Evolutionary conservation across 768 basidiomycete species (phyloP), one percentile per base, ranked within the genome.

Genomic region (Auricularia auricula-judae): DNA sequence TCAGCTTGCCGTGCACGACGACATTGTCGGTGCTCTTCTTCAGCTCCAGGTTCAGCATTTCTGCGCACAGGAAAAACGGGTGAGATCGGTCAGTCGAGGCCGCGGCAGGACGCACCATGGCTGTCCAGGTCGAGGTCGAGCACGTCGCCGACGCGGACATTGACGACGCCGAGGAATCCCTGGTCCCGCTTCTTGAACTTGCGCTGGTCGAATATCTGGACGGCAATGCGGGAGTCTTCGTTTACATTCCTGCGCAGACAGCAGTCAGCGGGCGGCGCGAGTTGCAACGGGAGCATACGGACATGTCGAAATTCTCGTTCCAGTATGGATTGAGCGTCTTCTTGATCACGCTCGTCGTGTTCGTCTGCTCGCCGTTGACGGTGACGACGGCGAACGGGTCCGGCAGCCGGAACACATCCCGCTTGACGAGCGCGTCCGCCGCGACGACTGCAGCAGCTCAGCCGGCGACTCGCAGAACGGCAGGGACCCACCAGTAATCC

Each of bases 1-100:
- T 95, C 68, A 99, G 84, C 77, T 98, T 98, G 59, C 97, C 97
- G 71, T 98, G 94, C 3, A 99, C 97, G 60, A 94, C 91, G 34
- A 97, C 85, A 73, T 97, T 95, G 76, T 99, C 97, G 70, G 96
- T 97, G n/a, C 95, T 98, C 76, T 96, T 96, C 80, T 98, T 97
- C 70, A 99, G 79, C 72, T 98, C 97, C 69, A 95, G 75, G 0
- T 96, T 98, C 61, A 98, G 83, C 87, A 97, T 97, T 80, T 98
- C 97, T 94, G 72, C 62, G 29, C 29, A 29, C 64, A 36, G 70
- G 29, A 36, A 68, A 65, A 18, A 66, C 35, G 64, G 29, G 29
- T 36, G 10, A 29, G 65, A 65, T 61, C 56, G 2, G 21, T 29
- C 39, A 35, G 34, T 10, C 23, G 14, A 59, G 39, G 39, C 39